Conservation (phyloP, 352 stramenopile species). For the Phytophthora sp. region DNA sequence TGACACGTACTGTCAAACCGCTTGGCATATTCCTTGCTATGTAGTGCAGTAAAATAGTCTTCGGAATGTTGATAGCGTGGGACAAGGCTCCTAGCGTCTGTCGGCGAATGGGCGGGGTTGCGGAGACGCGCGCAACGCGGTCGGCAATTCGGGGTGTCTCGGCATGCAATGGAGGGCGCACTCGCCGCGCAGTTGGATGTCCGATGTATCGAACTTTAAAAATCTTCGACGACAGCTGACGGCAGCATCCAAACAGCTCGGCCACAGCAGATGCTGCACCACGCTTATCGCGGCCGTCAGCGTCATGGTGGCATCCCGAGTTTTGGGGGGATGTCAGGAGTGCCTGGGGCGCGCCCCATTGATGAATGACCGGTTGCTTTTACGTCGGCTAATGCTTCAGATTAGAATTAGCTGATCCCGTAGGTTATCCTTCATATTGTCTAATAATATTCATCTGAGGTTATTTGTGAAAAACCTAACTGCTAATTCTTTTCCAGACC, state of each 20-base stretch:
- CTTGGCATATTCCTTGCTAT: neutral
- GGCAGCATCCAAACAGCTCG: neutral
- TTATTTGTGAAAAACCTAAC: too few relatives aligned
- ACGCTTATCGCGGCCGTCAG: neutral
- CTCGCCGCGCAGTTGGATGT: neutral
- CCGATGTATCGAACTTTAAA: neutral
- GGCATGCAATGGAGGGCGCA: neutral
- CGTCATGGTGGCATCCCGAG: neutral
- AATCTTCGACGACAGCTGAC: too few relatives aligned
- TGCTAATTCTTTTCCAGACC: too few relatives aligned
- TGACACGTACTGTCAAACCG: neutral
- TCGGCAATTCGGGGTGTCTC: neutral
- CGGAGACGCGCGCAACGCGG: neutral
- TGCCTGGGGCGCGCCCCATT: neutral
- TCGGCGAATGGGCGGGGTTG: neutral
- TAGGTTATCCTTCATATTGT: too few relatives aligned
- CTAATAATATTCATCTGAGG: too few relatives aligned
- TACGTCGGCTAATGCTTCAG: too few relatives aligned
- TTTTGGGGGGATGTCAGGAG: neutral
- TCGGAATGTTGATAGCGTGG: neutral
- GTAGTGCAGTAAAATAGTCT: neutral
- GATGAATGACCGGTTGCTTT: neutral
- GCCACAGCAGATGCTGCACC: neutral
- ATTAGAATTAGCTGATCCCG: too few relatives aligned
- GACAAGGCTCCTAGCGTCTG: neutral